Evolutionary conservation across 768 basidiomycete species (phyloP).

Genomic region (Podaxis pistillaris): DNA sequence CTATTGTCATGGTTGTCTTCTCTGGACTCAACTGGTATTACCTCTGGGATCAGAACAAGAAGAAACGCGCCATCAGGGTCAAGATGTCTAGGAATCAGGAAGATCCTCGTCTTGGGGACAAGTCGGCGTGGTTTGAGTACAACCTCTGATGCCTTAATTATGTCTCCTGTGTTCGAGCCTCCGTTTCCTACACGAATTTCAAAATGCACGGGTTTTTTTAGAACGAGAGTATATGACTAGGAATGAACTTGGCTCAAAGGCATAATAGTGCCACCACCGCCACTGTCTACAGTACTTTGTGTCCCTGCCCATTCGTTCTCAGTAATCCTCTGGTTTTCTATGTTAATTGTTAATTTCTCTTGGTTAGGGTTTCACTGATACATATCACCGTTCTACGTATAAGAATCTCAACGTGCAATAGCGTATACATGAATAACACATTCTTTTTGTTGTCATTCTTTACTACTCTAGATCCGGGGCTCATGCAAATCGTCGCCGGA

Average conservation of each 20-base stretch:
- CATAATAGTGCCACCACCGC: no score
- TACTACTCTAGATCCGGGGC: neutral
- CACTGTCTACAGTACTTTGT: no score
- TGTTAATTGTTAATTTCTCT: neutral
- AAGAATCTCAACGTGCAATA: neutral
- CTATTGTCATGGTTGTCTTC: constrained; percentile 37
- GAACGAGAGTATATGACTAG: neutral
- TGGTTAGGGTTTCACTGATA: neutral
- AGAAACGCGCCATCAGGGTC: constrained; percentile 38
- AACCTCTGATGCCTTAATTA: constrained; percentile 29
- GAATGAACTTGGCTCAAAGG: neutral
- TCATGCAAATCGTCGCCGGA: neutral
- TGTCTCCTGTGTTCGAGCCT: neutral
- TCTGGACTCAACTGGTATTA: constrained; percentile 38
- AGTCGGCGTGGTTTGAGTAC: constrained; percentile 55
- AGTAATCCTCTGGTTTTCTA: neutral
- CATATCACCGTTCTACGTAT: neutral
- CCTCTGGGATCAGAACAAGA: constrained; percentile 41
- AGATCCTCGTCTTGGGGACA: constrained; percentile 42
- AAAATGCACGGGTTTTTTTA: neutral
- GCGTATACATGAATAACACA: neutral
- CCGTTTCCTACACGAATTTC: neutral
- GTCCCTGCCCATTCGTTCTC: no score
- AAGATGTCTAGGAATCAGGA: constrained; percentile 33
- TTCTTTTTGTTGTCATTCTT: neutral